Conservation (phyloP, 768 basidiomycete species). For the Lactifluus piperatus region DNA sequence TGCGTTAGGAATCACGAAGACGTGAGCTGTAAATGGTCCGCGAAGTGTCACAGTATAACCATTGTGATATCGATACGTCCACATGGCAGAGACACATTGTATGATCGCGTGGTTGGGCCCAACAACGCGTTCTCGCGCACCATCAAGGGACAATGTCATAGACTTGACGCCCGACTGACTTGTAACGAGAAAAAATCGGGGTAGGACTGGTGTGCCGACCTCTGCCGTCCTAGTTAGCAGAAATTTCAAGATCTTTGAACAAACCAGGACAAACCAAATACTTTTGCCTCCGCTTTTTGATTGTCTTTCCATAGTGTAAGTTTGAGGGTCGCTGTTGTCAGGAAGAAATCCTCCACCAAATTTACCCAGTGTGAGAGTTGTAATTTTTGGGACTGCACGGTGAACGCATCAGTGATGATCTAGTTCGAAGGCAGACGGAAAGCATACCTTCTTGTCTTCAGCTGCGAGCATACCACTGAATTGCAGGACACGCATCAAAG, state of each 20-base stretch:
- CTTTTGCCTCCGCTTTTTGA: conserved; percentile 67
- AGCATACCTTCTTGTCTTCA: conserved; percentile 42
- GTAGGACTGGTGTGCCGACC: conserved; percentile 70
- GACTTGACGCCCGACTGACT: conserved; percentile 79
- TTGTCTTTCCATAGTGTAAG: conserved; percentile 87
- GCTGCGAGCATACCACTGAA: conserved; percentile 58
- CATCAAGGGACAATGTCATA: conserved; percentile 73
- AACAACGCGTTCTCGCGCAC: conserved; percentile 57
- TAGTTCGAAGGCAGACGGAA: not conserved
- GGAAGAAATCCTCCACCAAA: conserved; percentile 62
- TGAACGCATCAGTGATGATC: not conserved
- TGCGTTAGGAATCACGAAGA: conserved; percentile 31
- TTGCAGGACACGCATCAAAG: conserved; percentile 52
- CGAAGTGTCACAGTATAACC: conserved; percentile 72
- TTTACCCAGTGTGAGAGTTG: conserved; percentile 59
- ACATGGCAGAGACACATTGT: conserved; percentile 64
- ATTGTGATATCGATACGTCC: conserved; percentile 76
- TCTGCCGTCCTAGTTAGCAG: conserved; percentile 35
- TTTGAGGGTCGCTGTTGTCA: conserved; percentile 61
- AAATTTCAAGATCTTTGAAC: not conserved
- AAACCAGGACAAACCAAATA: conserved; percentile 52
- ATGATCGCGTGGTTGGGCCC: conserved; percentile 42
- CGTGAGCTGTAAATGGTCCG: conserved; percentile 64
- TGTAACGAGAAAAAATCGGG: conserved; percentile 79
- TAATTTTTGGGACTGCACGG: conserved; percentile 38